Evolutionary conservation across 108 stramenopile genomes (phyloP).

Genomic region (Nitzschia sp.): DNA sequence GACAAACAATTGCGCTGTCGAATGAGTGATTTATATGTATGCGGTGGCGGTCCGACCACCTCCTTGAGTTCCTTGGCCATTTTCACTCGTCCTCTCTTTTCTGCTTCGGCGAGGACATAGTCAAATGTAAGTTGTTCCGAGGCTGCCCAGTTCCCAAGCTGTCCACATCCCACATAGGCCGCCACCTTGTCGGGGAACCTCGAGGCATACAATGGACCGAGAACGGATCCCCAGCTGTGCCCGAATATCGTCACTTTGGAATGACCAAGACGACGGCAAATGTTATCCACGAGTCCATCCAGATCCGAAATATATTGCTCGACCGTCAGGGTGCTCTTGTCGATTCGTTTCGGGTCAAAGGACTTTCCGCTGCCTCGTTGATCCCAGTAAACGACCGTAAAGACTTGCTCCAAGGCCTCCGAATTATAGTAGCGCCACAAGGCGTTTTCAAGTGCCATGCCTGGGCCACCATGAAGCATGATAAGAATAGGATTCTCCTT

Average conservation of each 20-base stretch:
- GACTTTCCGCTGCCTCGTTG: not conserved
- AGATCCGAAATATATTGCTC: not conserved
- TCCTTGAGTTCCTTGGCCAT: not conserved
- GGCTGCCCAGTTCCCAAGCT: not conserved
- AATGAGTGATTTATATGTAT: not conserved
- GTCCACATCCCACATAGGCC: not conserved
- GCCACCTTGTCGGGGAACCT: not conserved
- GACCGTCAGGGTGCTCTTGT: not conserved
- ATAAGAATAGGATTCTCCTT: not conserved
- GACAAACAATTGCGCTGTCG: not conserved
- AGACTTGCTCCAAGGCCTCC: not conserved
- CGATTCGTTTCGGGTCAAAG: not conserved
- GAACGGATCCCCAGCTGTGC: not conserved
- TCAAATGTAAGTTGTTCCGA: not conserved
- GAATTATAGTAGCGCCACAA: not conserved
- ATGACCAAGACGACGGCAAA: not conserved
- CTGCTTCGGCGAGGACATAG: not conserved
- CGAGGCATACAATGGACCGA: not conserved
- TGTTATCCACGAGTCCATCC: not conserved
- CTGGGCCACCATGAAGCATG: not conserved
- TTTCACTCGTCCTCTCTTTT: not conserved
- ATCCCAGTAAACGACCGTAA: not conserved
- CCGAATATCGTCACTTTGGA: not conserved
- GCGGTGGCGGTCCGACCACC: not conserved
- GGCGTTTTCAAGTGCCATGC: not conserved